These are phyloP conservation scores for Monosporascus sp. DNA, from an alignment of 2,329 filamentous ascomycete species.

Conservation along the genomic window DNA sequence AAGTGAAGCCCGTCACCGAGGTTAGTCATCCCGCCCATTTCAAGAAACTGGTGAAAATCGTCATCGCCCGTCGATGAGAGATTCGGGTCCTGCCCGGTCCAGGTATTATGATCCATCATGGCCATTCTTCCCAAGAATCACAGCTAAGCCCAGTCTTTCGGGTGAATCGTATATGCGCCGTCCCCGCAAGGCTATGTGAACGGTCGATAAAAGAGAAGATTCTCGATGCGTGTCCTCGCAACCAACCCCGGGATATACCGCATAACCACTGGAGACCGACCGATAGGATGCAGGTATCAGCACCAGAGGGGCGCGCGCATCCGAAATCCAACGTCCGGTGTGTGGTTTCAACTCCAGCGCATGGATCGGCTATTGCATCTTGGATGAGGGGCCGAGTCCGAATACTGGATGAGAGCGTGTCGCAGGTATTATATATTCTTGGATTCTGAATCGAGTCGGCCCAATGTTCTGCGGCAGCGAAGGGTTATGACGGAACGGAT, in stretches of 20 bases:
- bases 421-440: not conserved
- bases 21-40: constrained; percentile 51
- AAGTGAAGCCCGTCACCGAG: constrained; percentile 52
- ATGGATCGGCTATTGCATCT: not conserved
- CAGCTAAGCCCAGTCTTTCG: too few relatives aligned
- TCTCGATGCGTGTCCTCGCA: not conserved
- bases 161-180: not conserved
- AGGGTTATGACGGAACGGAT: not conserved
- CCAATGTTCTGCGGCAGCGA: too few relatives aligned
- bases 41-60: constrained; percentile 60
- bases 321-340: too few relatives aligned
- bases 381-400: not conserved
- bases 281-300: not conserved
- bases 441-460: not conserved
- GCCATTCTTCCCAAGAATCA: constrained; percentile 15
- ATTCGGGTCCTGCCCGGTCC: constrained; percentile 53
- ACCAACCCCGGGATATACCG: not conserved
- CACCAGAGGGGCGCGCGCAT: not conserved
- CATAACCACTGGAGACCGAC: not conserved
- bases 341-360: not conserved
- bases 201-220: not conserved
- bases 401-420: not conserved
- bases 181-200: not conserved
- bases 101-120: constrained; percentile 49
- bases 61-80: constrained; percentile 48